These are phyloP conservation scores for Escovopsis sp. DNA, from an alignment of 2,329 filamentous ascomycete species.

Conservation along the genomic window DNA sequence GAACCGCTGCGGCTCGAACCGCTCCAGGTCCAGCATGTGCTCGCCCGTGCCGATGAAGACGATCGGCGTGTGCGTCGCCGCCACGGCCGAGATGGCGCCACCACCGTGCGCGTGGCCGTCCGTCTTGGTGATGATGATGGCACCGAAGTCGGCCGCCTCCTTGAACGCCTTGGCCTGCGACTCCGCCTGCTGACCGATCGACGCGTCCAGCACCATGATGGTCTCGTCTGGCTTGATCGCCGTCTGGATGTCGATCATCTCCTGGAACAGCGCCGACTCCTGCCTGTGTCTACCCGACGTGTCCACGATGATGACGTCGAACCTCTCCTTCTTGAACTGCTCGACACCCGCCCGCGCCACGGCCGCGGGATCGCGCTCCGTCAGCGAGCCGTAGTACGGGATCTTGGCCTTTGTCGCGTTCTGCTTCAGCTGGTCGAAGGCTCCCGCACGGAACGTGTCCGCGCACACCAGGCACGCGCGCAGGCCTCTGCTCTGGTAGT, in stretches of 20 bases:
- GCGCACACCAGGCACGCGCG: constrained; percentile 89
- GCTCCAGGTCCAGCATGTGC: constrained; percentile 88
- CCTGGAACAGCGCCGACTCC: constrained; percentile 86
- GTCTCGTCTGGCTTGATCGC: constrained; percentile 90
- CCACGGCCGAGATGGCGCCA: constrained; percentile 94
- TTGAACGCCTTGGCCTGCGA: constrained; percentile 94
- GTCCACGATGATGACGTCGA: constrained; percentile 97
- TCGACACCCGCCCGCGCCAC: constrained; percentile 94
- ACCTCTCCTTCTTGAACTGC: constrained; percentile 97
- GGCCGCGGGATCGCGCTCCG: constrained; percentile 86
- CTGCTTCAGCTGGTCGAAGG: constrained; percentile 96
- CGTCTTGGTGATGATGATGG: constrained; percentile 98
- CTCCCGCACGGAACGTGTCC: constrained; percentile 95
- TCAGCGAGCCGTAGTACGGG: constrained; percentile 92
- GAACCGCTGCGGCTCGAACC: constrained; percentile 85
- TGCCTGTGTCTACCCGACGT: constrained; percentile 91
- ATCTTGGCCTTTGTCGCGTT: constrained; percentile 99
- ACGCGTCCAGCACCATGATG: constrained; percentile 94
- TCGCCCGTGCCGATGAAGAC: constrained; percentile 97
- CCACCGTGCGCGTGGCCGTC: constrained; percentile 91
- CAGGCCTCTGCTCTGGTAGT: constrained; percentile 90
- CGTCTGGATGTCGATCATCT: constrained; percentile 93
- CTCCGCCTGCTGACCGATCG: constrained; percentile 92
- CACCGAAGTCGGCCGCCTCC: constrained; percentile 88
- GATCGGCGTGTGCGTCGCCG: constrained; percentile 90